These are phyloP conservation scores for Plectranthus barbatus DNA, from an alignment of 257 asterid species.

Conservation along the genomic window DNA sequence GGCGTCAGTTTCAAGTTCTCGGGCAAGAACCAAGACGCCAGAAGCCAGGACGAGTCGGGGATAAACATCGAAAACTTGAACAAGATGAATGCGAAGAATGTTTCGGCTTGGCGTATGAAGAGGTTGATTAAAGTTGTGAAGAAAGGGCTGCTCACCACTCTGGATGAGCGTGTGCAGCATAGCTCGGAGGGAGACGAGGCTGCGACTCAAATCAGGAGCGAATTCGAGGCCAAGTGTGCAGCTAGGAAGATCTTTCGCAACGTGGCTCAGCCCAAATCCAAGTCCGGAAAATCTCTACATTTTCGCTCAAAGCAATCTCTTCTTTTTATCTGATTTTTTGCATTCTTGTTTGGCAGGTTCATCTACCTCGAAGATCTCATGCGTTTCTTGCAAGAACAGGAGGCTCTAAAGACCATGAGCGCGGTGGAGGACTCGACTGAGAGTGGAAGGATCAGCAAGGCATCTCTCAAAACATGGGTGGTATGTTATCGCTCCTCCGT, in stretches of 20 bases:
- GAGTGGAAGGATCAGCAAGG: conserved; percentile 56
- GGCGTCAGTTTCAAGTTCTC: conserved; percentile 45
- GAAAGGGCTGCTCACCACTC: conserved; percentile 62
- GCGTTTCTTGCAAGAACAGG: conserved; percentile 79
- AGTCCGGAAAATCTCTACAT: conserved; percentile 42
- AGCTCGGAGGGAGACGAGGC: conserved; percentile 54
- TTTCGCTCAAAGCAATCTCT: too few relatives aligned
- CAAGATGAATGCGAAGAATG: conserved; percentile 58
- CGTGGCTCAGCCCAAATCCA: conserved; percentile 75
- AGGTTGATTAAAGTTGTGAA: conserved; percentile 67
- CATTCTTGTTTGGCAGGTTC: conserved; percentile 31
- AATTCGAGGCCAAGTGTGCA: conserved; percentile 68
- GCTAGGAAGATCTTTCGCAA: conserved; percentile 89
- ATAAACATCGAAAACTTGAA: conserved; percentile 68
- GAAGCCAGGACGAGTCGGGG: conserved; percentile 34
- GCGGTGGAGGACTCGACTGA: conserved; percentile 70
- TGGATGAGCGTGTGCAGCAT: conserved; percentile 61
- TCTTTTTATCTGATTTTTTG: too few relatives aligned
- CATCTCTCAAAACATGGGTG: conserved; percentile 82
- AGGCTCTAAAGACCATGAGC: conserved; percentile 53
- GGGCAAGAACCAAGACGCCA: conserved; percentile 20
- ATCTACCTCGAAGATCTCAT: conserved; percentile 61
- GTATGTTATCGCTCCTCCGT: conserved; percentile 32
- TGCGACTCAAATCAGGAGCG: conserved; percentile 68
- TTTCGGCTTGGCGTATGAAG: conserved; percentile 97